phyloP scores from a whole-genome alignment of 2,329 filamentous ascomycete species.

The Cercospora zeae-maydis region DNA sequence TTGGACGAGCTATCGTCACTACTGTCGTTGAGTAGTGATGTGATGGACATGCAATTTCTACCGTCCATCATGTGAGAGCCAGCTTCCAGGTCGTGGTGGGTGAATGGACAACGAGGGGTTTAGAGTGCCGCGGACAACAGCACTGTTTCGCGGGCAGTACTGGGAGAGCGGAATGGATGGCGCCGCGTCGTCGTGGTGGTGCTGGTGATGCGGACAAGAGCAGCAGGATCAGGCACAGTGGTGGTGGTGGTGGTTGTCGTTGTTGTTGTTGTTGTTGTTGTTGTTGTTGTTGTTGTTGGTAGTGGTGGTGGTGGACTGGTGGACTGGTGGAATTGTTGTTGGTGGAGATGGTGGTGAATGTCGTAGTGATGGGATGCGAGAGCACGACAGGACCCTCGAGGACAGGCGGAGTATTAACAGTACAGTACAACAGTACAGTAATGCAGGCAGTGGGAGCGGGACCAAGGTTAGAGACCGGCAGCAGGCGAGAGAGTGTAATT shows the following conservation, averaged over 20 bases:
- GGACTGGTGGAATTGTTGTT: background rate
- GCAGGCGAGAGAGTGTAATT: conserved; percentile 17
- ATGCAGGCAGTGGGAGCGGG: conserved; percentile 5
- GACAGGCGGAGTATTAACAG: background rate
- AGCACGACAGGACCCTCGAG: background rate
- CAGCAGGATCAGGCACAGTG: background rate
- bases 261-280: no score
- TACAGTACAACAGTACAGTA: conserved; percentile 7
- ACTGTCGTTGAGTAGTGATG: conserved; percentile 51
- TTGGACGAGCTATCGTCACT: conserved; percentile 27
- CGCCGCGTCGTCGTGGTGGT: background rate
- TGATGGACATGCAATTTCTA: conserved; percentile 44
- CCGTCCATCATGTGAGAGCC: conserved; percentile 47
- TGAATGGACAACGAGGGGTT: conserved; percentile 8
- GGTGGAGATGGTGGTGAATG: background rate
- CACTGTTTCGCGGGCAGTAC: background rate
- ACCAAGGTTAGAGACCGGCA: conserved; percentile 22
- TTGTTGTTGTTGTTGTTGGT: background rate
- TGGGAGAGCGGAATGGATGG: background rate
- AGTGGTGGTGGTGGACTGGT: conserved; percentile 2
- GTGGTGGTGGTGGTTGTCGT: background rate
- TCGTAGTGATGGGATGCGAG: background rate
- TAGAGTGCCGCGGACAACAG: background rate
- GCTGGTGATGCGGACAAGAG: no score
- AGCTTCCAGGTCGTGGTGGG: conserved; percentile 19